Evolutionary conservation across 1,139 yeast genomes (phyloP), one percentile per base, ranked within the genome.

Genomic region (Kodamaea fungicola): DNA sequence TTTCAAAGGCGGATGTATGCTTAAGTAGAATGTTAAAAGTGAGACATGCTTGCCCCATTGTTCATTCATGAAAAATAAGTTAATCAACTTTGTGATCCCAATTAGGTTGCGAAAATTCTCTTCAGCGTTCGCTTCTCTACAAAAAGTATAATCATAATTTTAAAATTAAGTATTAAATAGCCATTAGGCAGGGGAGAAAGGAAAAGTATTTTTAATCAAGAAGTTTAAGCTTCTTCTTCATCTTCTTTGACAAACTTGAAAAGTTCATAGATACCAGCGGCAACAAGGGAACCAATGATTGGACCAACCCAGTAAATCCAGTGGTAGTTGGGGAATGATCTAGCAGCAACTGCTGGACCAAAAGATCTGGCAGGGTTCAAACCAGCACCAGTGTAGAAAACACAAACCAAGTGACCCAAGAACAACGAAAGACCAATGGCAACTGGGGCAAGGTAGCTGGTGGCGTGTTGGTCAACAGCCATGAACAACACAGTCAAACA

Each of bases 281-380:
- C 83, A 51, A 86, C 59, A 38, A 71, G 46, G 6, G 92, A 66
- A 47, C 95, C 96, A 43, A 84, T 55, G 40, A 80, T 51, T 44
- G 95, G 95, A 42, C 95, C 95, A 40, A 88, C 76, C 94, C 95
- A 86, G 73, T 88, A 88, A 48, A 88, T 86, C 95, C 95, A 88
- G 71, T 80, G 89, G 66, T 88, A 87, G 54, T 58, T 62, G 30
- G 95, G 95, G 81, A 88, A 88, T 27, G 76, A 68, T 42, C 64
- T 67, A 40, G 76, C 74, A 41, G 90, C 95, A 43, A 86, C 71
- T 59, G 82, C 76, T 39, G 96, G 95, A 55, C 96, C 96, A 45
- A 88, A 77, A 24, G 88, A 70, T 70, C 96, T 80, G 34, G 96
- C 96, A 39, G 96, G 96, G 74, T 87, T 87, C 57, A 86, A 71